A percentile compares a stretch with the other conserved stretches of the same genome.
Evolutionary conservation across 192 early-diverging fungal genomes (phyloP).

Genomic region (Backusella parvicylindrica): DNA sequence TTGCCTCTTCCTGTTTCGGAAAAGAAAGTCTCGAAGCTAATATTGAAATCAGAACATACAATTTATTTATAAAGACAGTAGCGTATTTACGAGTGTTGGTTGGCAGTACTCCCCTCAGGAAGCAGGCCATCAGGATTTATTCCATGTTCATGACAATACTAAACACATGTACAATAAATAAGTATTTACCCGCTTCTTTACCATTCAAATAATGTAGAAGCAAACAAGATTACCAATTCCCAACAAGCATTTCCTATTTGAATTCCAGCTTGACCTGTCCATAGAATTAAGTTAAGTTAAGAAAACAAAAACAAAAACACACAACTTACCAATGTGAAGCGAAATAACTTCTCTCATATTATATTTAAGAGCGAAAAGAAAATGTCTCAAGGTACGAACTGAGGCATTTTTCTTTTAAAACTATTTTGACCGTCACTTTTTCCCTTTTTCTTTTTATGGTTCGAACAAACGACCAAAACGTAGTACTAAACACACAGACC

Average conservation of each 20-base stretch:
- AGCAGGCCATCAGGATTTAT: conserved; percentile 93
- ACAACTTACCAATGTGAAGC: conserved; percentile 58
- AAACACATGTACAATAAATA: neutral
- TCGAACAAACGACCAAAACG: neutral
- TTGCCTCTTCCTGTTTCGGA: conserved; percentile 98
- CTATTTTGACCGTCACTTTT: neutral
- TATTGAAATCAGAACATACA: neutral
- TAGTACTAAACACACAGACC: neutral
- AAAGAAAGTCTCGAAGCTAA: conserved; percentile 96
- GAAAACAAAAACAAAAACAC: too few species aligned
- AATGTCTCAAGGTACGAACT: neutral
- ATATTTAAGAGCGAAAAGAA: neutral
- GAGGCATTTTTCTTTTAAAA: neutral
- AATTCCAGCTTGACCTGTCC: conserved; percentile 86
- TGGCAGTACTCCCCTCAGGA: conserved; percentile 3
- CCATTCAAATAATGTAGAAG: neutral
- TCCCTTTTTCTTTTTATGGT: neutral
- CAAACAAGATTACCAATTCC: conserved; percentile 65
- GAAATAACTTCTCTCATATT: conserved; percentile 79
- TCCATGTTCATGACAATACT: conserved; percentile 91
- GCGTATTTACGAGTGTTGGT: conserved; percentile 17
- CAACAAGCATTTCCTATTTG: conserved; percentile 99
- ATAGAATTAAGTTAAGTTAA: neutral
- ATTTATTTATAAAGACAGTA: neutral
- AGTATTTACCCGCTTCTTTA: neutral